These are phyloP conservation scores for Pseudoperonospora humuli DNA, from an alignment of 352 stramenopile genomes.

Conservation along the genomic window DNA sequence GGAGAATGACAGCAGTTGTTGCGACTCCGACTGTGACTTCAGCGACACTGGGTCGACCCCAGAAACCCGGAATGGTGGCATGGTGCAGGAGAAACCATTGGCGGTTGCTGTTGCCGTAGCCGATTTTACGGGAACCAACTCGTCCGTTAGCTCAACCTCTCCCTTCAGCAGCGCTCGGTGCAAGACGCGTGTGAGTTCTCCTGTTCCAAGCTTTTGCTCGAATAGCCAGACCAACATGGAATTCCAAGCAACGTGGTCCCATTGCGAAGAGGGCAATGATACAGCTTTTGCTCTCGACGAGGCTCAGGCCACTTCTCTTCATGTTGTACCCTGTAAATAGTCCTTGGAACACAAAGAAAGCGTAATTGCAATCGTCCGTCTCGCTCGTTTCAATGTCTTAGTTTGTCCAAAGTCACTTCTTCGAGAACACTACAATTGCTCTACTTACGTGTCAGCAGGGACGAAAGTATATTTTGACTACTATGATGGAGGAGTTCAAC, in stretches of 20 bases:
- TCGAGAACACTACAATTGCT: no score
- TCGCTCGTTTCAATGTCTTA: not conserved
- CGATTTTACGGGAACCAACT: slow-evolving; percentile 13
- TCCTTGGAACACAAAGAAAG: no score
- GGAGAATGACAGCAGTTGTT: not conserved
- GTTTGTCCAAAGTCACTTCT: no score
- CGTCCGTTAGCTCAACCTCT: slow-evolving; percentile 13
- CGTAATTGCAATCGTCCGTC: slow-evolving; percentile 22
- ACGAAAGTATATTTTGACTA: no score
- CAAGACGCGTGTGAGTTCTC: slow-evolving; percentile 26
- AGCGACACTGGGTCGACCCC: slow-evolving; percentile 19
- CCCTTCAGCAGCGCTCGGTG: slow-evolving; percentile 15
- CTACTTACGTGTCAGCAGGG: no score
- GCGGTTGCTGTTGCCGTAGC: slow-evolving; percentile 4
- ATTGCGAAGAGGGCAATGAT: slow-evolving; percentile 14
- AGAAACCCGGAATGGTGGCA: slow-evolving; percentile 15
- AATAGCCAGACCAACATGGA: slow-evolving; percentile 24
- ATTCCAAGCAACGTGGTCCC: slow-evolving; percentile 15
- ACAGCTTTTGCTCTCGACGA: slow-evolving; percentile 25
- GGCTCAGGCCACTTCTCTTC: slow-evolving; percentile 8
- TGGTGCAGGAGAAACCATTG: slow-evolving; percentile 9
- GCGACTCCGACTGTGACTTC: slow-evolving; percentile 24
- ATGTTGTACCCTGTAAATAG: slow-evolving; percentile 4
- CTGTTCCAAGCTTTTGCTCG: slow-evolving; percentile 8
- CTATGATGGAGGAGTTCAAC: no score